phyloP scores from a whole-genome alignment of 306 rosid genomes.

The Sphenostylis stenocarpa region DNA sequence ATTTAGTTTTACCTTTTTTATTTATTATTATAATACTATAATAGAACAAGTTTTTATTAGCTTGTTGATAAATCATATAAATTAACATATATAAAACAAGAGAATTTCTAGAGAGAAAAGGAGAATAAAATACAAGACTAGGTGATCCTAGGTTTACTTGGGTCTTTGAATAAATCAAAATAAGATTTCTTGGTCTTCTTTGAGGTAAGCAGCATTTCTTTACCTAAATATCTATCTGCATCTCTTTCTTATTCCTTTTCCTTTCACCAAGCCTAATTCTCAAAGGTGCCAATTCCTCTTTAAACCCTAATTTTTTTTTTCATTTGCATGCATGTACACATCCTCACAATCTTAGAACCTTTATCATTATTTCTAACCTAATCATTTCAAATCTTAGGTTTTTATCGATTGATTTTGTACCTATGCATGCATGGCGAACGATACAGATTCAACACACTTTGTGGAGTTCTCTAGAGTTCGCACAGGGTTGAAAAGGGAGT shows the following conservation, averaged over 20 bases:
- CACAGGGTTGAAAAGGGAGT: conserved; percentile 58
- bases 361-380: background rate
- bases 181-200: conserved; percentile 7
- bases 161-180: background rate
- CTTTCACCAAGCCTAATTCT: background rate
- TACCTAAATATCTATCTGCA: background rate
- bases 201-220: background rate
- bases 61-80: too few species aligned
- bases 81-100: too few species aligned
- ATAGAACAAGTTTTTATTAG: too few species aligned
- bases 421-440: conserved; percentile 51
- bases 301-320: conserved; percentile 17
- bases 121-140: background rate
- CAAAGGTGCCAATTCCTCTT: background rate
- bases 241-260: background rate
- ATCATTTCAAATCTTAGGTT: background rate
- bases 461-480: conserved; percentile 46
- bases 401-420: background rate
- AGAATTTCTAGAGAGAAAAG: too few species aligned
- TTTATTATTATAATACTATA: too few species aligned
- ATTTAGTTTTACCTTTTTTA: too few species aligned
- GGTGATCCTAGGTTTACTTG: background rate
- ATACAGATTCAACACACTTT: conserved; percentile 49
- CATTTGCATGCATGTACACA: background rate
- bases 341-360: background rate